Evolutionary conservation across 345 rosid genomes (phyloP).

Genomic region (Citrus glauca): DNA sequence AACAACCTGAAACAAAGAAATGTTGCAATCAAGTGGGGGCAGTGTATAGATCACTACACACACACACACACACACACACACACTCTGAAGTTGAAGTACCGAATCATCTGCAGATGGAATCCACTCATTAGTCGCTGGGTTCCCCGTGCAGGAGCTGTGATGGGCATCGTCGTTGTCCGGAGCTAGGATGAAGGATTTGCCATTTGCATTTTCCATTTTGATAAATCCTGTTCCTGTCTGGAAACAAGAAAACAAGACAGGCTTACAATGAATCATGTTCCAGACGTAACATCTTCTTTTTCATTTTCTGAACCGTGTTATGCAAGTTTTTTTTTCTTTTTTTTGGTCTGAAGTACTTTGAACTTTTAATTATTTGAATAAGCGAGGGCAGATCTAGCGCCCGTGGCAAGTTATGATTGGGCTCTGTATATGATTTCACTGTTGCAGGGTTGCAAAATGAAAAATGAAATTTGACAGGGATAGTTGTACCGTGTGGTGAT

Average conservation of each 20-base stretch:
- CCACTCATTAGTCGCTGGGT: constrained; percentile 79
- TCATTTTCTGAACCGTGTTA: no score
- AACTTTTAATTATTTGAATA: background rate
- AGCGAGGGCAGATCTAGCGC: background rate
- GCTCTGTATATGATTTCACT: no score
- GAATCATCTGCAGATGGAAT: constrained; percentile 38
- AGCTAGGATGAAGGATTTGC: constrained; percentile 28
- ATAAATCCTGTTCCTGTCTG: constrained; percentile 81
- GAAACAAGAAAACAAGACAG: constrained; percentile 10
- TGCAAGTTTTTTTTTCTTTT: no score
- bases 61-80: no score
- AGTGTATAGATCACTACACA: background rate
- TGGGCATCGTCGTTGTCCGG: constrained; percentile 20
- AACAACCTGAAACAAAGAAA: constrained; percentile 29
- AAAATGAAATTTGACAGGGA: background rate
- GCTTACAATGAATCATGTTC: background rate
- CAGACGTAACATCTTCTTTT: background rate
- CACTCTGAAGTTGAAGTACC: constrained; percentile 17
- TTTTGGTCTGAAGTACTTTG: no score
- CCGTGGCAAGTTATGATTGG: no score
- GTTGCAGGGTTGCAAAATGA: background rate
- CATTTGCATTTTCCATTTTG: constrained; percentile 31
- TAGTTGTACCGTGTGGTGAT: constrained; percentile 51
- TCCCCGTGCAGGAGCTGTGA: constrained; percentile 54
- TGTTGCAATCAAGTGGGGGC: background rate